Evolutionary conservation across 1,284 basidiomycete genomes (phyloP).

Genomic region (Leccinum solheimii): DNA sequence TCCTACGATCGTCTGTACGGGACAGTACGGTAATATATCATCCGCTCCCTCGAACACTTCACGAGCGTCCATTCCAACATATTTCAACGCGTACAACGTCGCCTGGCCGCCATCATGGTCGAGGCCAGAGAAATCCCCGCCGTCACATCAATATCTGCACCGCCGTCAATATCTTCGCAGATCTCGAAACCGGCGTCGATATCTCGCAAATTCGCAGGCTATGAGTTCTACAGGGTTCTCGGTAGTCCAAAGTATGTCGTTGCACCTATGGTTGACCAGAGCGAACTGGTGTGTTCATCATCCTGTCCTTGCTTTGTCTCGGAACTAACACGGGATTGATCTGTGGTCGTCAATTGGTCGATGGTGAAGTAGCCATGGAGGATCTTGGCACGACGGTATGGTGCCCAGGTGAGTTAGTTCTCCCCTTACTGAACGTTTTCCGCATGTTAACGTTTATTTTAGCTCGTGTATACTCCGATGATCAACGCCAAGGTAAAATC

Average conservation of each 20-base stretch:
- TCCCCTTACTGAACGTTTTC: neutral
- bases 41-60: neutral
- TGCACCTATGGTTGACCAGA: conserved; percentile 98
- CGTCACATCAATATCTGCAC: neutral
- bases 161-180: neutral
- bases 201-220: conserved; percentile 22
- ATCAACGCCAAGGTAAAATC: conserved; percentile 81
- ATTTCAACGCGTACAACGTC: conserved; percentile 4
- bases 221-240: conserved; percentile 68
- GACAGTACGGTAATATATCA: conserved; percentile 2
- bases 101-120: conserved; percentile 1
- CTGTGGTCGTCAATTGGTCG: neutral
- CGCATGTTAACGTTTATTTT: neutral
- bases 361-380: conserved; percentile 75
- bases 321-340: neutral
- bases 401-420: conserved; percentile 58
- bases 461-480: conserved; percentile 96
- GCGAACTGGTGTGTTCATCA: conserved; percentile 76
- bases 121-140: neutral
- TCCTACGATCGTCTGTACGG: neutral
- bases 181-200: neutral
- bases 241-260: conserved; percentile 87
- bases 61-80: neutral
- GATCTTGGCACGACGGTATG: conserved; percentile 83
- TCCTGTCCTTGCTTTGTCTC: neutral